Base-by-base conservation (phyloP, 257 asterid species). In the Marsdenia floribunda region DNA sequence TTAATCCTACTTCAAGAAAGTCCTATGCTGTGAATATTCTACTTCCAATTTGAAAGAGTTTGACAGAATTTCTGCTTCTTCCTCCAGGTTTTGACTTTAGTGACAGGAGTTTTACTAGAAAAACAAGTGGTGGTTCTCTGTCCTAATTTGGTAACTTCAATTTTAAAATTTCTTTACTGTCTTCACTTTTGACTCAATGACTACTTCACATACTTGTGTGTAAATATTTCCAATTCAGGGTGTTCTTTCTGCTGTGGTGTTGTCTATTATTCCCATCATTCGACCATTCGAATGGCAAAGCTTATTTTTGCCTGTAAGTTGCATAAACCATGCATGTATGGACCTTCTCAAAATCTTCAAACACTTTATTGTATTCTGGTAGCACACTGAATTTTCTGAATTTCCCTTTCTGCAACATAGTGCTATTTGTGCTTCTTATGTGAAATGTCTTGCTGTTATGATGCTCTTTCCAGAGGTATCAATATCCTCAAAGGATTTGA, bases 211-310 rank as follows among this genome's bases (percentile, higher is more conserved):
- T 40, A 15, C 37, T 77, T 68, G 35, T 24, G 44, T 22, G 61
- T 53, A 8, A 52, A 26, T 72, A 29, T 18, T 78, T 73, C 66
- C 63, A 15, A 74, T 76, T 59, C 87, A 93, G 98, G 98, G 98
- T 69, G 82, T 93, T 79, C 85, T 93, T 40, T 89, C 97, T 2
- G 97, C 98, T 79, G 86, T 82, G 73, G 96, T 90, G 79, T 77
- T 93, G 85, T 90, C 97, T 76, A 75, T 91, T 79, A 86, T 91
- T 73, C 97, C 98, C 73, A 83, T 93, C 70, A 90, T 93, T 78
- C 96, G 94, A 75, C 98, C 98, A 79, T 93, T 93, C 77, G 94
- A 93, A 78, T 93, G 98, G 98, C 98, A 93, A 83, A 93, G 98
- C 86, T 90, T 93, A 80, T 91, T 91, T 82, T 91, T 93, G 79